Conservation (phyloP, 257 asterid genomes). For the Rubia yunnanensis region DNA sequence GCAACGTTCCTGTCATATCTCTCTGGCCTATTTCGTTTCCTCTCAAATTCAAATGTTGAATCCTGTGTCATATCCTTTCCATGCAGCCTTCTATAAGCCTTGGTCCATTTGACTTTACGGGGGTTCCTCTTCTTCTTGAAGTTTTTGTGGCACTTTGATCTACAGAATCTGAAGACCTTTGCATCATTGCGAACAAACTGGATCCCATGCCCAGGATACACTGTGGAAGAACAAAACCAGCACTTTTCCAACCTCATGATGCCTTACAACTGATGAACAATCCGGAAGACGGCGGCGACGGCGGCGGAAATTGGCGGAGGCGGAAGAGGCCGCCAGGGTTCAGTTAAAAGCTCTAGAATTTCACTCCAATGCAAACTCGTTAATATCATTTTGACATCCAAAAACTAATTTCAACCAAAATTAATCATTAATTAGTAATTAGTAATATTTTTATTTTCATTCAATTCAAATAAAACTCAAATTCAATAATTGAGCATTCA, state of each 20-base stretch:
- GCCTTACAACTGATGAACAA: not conserved
- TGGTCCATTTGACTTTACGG: slow-evolving; percentile 88
- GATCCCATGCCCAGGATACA: slow-evolving; percentile 86
- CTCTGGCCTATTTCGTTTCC: slow-evolving; percentile 81
- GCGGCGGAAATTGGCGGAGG: not conserved
- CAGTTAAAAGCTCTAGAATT: too few species aligned
- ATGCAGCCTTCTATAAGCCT: slow-evolving; percentile 73
- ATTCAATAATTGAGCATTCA: too few species aligned
- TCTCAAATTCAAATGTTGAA: slow-evolving; percentile 89
- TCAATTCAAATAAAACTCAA: too few species aligned
- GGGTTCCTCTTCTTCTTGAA: slow-evolving; percentile 98
- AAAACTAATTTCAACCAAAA: too few species aligned
- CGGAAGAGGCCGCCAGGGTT: not conserved
- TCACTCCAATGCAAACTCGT: too few species aligned
- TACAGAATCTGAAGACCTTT: slow-evolving; percentile 77
- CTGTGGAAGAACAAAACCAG: slow-evolving; percentile 84
- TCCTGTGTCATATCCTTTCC: slow-evolving; percentile 99
- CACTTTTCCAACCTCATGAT: slow-evolving; percentile 90
- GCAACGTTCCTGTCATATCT: slow-evolving; percentile 71
- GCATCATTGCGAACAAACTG: slow-evolving; percentile 90
- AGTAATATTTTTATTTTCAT: too few species aligned
- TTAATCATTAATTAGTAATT: too few species aligned
- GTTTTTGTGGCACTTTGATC: slow-evolving; percentile 88
- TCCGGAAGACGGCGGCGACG: not conserved
- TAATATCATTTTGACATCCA: too few species aligned